Percentiles rank a stretch among this genome's conserved stretches.
Evolutionary conservation across 208 protist species (phyloP).

Genomic region (Balamuthia mandrillaris): DNA sequence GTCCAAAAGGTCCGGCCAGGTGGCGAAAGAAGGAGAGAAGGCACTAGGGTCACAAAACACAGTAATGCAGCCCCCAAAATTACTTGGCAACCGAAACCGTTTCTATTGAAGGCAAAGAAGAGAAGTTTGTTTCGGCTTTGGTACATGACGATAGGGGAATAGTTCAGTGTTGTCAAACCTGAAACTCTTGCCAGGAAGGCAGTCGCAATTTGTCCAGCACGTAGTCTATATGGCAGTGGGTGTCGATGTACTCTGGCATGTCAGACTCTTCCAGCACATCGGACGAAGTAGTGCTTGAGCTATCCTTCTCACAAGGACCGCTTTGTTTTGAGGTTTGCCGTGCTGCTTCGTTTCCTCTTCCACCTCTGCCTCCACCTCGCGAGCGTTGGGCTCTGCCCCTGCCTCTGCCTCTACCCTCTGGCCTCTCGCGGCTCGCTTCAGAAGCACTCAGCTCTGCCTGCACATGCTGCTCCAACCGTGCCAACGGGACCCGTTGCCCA

Average conservation of each 20-base stretch:
- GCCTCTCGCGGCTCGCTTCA: too few species aligned
- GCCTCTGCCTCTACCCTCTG: too few species aligned
- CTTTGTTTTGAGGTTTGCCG: background rate
- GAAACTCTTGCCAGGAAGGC: background rate
- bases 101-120: background rate
- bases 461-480: too few species aligned
- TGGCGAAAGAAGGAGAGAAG: conserved; percentile 28
- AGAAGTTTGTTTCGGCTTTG: background rate
- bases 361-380: background rate
- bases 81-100: background rate
- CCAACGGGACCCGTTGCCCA: too few species aligned
- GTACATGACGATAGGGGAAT: background rate
- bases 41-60: conserved; percentile 30
- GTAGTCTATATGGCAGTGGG: conserved; percentile 24
- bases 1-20: background rate
- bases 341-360: too few species aligned
- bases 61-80: conserved; percentile 16
- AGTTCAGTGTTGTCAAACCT: background rate
- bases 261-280: background rate
- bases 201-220: background rate
- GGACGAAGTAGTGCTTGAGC: background rate
- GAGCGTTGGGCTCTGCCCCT: background rate
- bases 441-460: too few species aligned
- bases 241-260: conserved; percentile 11
- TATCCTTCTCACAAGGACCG: background rate